Conservation (phyloP, 2,329 filamentous ascomycete species). For the Cadophora luteo-olivacea region DNA sequence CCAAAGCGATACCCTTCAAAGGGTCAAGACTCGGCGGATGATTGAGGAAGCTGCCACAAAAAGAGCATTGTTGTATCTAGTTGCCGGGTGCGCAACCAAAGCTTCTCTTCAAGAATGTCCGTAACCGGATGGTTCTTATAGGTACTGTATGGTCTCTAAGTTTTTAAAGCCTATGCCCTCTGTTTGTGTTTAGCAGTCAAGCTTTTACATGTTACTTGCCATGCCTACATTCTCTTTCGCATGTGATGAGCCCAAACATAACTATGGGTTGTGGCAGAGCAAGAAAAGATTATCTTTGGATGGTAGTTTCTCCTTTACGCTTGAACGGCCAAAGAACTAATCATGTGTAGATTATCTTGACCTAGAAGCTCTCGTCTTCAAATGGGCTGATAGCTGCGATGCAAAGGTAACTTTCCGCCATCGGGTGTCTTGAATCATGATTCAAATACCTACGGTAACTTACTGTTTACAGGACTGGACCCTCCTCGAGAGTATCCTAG, state of each 20-base stretch:
- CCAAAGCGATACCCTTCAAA: not conserved
- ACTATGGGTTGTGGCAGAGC: conserved; percentile 20
- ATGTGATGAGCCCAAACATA: conserved; percentile 23
- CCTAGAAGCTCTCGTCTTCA: conserved; percentile 55
- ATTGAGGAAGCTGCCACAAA: not conserved
- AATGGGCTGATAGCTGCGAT: conserved; percentile 72
- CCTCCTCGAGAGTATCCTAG: conserved; percentile 37
- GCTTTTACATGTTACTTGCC: not conserved
- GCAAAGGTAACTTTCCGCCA: conserved; percentile 51
- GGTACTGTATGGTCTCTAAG: not conserved
- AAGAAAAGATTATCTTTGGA: conserved; percentile 29
- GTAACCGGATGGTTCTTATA: not conserved
- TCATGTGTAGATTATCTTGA: conserved; percentile 54
- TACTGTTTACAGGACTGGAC: conserved; percentile 37
- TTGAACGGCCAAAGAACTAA: not conserved
- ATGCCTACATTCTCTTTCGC: conserved; percentile 32
- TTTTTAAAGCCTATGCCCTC: not conserved
- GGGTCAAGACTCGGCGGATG: not conserved
- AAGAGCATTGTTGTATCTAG: not conserved
- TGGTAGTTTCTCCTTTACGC: conserved; percentile 9
- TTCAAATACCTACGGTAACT: conserved; percentile 4
- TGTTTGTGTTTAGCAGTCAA: too few relatives aligned
- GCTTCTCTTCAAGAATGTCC: not conserved
- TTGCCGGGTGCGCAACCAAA: not conserved
- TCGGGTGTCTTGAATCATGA: not conserved